Evolutionary conservation across 371 early-diverging fungal genomes (phyloP), one percentile per base, ranked within the genome.

Genomic region (Mucor irregularis): DNA sequence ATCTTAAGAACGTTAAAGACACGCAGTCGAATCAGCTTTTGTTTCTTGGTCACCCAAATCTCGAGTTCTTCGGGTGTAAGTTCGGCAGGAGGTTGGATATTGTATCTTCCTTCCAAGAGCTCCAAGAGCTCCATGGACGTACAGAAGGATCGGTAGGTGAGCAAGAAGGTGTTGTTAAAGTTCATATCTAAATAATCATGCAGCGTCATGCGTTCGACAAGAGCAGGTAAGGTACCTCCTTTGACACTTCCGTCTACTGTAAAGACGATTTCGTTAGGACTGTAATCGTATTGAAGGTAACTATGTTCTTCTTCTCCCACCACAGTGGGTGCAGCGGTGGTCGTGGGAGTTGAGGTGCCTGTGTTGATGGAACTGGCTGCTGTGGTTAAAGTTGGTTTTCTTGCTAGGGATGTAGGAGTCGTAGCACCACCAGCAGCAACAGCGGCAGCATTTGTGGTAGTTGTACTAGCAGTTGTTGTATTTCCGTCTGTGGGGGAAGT

Each of bases 61-160:
- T 80, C 79, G 19, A 85, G 40, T 56, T 96, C 92, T 9, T 82
- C 73, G 0, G 71, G 69, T 1, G 69, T 69, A 40, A 97, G 51
- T 6, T 80, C 84, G 4, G 61, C 49, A 0, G 96, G 96, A 0
- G 92, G 88, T 19, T 71, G 61, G n/a, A 96, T 74, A 51, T 74
- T 68, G 68, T 88, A 97, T 49, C 96, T 86, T 76, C 10, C 42
- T 42, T 87, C 85, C 26, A 81, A 68, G 17, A 82, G 49, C 21
- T 79, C 67, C 28, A 96, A 69, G 3, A 97, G 66, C 51, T 92
- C 85, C 16, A 74, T 70, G 0, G 94, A 82, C 1, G 90, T 84
- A n/a, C 85, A 82, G 66, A 96, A 96, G 9, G 90, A 88, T 21
- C 91, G 90, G 70, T 94, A 96, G 5, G 93, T 94, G 50, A 97